A percentile compares a stretch with the other conserved stretches of the same genome.
Conservation (phyloP, 306 rosid species). For the Lathyrus sativus region DNA sequence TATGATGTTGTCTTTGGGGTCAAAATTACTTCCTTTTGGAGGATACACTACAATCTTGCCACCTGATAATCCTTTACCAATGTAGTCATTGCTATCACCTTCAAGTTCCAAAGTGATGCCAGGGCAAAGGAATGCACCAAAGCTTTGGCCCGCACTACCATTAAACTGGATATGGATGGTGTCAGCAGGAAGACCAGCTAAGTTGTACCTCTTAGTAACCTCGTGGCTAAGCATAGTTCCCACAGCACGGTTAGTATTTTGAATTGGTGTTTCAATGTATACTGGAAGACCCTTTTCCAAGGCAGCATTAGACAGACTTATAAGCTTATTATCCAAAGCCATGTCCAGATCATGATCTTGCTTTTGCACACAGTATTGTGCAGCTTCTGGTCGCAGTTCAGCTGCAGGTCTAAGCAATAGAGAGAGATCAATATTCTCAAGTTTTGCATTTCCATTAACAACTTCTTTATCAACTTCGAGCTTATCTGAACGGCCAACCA, state of each 20-base stretch:
- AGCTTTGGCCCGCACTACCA: constrained; percentile 98
- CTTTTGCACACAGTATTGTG: constrained; percentile 88
- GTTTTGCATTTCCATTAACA: constrained; percentile 71
- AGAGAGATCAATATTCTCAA: constrained; percentile 87
- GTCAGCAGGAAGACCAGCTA: constrained; percentile 89
- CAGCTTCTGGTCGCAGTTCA: constrained; percentile 91
- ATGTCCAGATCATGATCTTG: constrained; percentile 93
- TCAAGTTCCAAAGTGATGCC: constrained; percentile 95
- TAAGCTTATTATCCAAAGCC: constrained; percentile 87
- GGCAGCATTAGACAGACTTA: constrained; percentile 71
- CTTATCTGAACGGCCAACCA: constrained; percentile 97
- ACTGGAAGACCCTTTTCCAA: constrained; percentile 86
- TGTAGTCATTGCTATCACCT: constrained; percentile 96
- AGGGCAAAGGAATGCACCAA: constrained; percentile 98
- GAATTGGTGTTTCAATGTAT: constrained; percentile 76
- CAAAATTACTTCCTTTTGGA: constrained; percentile 79
- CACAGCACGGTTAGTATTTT: constrained; percentile 87
- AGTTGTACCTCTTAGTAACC: constrained; percentile 80
- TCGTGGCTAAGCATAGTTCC: constrained; percentile 99
- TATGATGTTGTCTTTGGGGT: constrained; percentile 89
- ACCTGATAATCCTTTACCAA: constrained; percentile 96
- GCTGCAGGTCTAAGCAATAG: constrained; percentile 91
- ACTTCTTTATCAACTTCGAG: constrained; percentile 93
- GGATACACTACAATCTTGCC: constrained; percentile 94
- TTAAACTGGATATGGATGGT: constrained; percentile 79